Evolutionary conservation across 2,329 filamentous ascomycete genomes (phyloP).

Genomic region (Neobulgaria alba): DNA sequence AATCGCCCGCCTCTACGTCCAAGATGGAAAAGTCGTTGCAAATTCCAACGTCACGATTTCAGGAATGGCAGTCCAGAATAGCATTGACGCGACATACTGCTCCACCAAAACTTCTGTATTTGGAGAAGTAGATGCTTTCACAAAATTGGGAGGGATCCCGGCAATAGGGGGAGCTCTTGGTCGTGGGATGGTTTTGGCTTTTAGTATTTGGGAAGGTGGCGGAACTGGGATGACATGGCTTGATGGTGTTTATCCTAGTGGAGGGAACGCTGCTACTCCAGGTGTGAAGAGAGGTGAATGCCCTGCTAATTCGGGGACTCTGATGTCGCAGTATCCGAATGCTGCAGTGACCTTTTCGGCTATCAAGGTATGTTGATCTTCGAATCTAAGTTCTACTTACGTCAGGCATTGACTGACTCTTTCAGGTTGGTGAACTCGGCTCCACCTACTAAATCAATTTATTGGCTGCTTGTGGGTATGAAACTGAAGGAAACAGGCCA

Average conservation of each 20-base stretch:
- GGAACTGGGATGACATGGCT: conserved; percentile 64
- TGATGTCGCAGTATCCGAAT: conserved; percentile 39
- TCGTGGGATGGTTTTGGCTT: conserved; percentile 51
- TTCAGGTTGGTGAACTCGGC: not conserved
- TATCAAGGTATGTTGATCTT: conserved; percentile 9
- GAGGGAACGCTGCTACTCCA: conserved; percentile 28
- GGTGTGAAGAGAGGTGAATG: conserved; percentile 47
- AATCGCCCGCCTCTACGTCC: conserved; percentile 48
- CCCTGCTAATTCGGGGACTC: conserved; percentile 38
- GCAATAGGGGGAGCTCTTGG: conserved; percentile 45
- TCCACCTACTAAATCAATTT: not conserved
- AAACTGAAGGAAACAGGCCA: too few relatives aligned
- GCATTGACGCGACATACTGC: conserved; percentile 49
- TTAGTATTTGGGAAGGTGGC: conserved; percentile 48
- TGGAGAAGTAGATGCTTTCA: conserved; percentile 42
- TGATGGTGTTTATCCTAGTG: conserved; percentile 38
- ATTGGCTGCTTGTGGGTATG: too few relatives aligned
- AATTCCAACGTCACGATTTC: conserved; percentile 37
- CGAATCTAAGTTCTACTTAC: conserved; percentile 17
- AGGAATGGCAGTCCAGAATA: conserved; percentile 38
- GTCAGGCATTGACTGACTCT: not conserved
- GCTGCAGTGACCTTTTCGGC: conserved; percentile 31
- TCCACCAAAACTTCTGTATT: conserved; percentile 43
- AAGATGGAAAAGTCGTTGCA: conserved; percentile 42
- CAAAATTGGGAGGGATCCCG: conserved; percentile 43